Evolutionary conservation across 2,329 filamentous ascomycete genomes (phyloP).

Genomic region (Aspergillus floridensis): DNA sequence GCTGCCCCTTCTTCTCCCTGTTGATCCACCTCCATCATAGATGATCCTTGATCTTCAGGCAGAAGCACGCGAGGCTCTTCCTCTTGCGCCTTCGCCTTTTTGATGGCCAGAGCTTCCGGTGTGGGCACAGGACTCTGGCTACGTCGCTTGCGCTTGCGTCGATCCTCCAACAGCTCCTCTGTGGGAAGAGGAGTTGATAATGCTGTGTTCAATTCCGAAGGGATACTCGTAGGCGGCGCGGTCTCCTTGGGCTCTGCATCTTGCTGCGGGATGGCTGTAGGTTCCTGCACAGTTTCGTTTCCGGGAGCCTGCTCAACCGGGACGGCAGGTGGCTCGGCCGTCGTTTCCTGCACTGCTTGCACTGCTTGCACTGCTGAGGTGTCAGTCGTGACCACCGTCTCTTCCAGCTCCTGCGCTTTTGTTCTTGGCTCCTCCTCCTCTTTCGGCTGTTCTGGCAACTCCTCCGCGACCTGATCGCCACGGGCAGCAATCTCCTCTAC

Average conservation of each 20-base stretch:
- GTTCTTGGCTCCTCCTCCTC: background rate
- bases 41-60: constrained; percentile 29
- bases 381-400: background rate
- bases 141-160: constrained; percentile 65
- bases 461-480: background rate
- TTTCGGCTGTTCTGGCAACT: constrained; percentile 5
- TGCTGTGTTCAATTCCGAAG: constrained; percentile 27
- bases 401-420: constrained; percentile 4
- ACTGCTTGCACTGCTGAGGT: background rate
- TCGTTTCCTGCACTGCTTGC: constrained; percentile 1
- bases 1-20: constrained; percentile 14
- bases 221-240: constrained; percentile 18
- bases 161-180: constrained; percentile 50
- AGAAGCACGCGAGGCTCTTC: constrained; percentile 31
- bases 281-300: constrained; percentile 9
- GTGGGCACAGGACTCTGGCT: constrained; percentile 61
- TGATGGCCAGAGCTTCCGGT: constrained; percentile 53
- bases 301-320: constrained; percentile 26
- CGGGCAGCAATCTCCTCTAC: constrained; percentile 10
- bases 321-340: constrained; percentile 18
- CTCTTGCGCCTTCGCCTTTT: constrained; percentile 54
- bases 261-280: constrained; percentile 15
- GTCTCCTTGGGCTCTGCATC: constrained; percentile 22
- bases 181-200: constrained; percentile 28
- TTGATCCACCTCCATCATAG: constrained; percentile 10